phyloP scores from a whole-genome alignment of 805 yeast genomes.

The Metschnikowia santaceciliae region DNA sequence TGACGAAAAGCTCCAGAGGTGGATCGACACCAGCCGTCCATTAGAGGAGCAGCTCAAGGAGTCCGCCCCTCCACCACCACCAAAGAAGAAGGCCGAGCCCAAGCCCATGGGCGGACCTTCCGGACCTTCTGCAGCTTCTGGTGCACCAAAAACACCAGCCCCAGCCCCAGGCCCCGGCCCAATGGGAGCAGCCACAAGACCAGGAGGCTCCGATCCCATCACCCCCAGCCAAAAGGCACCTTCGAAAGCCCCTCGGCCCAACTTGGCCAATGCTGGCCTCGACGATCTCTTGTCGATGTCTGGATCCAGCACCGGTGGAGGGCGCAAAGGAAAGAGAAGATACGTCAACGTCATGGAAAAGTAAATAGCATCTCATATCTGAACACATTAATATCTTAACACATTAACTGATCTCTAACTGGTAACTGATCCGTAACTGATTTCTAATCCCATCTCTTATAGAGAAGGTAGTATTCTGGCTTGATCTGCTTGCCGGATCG shows the following conservation, averaged over 20 bases:
- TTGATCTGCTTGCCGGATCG: conserved; percentile 37
- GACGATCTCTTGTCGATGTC: conserved; percentile 35
- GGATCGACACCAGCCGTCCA: conserved; percentile 73
- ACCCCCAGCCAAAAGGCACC: conserved; percentile 42
- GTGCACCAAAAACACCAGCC: conserved; percentile 9
- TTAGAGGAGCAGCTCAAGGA: conserved; percentile 58
- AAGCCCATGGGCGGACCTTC: neutral
- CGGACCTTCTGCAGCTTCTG: conserved; percentile 5
- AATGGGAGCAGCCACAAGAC: neutral
- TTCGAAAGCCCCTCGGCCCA: conserved; percentile 13
- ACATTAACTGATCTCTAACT: neutral
- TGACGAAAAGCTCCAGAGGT: conserved; percentile 79
- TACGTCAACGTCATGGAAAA: conserved; percentile 19
- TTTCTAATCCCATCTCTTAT: neutral
- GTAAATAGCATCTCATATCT: neutral
- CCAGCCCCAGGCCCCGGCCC: conserved; percentile 4
- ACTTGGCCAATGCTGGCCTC: conserved; percentile 38
- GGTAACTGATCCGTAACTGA: too few relatives aligned
- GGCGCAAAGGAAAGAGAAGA: conserved; percentile 16
- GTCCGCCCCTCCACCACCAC: conserved; percentile 69
- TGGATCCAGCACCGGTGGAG: conserved; percentile 8
- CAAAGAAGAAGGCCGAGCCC: conserved; percentile 28
- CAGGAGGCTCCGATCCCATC: conserved; percentile 56
- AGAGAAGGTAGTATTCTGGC: conserved; percentile 42
- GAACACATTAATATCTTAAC: neutral